Evolutionary conservation across 2,329 filamentous ascomycete genomes (phyloP).

Genomic region (Geosmithia morbida): DNA sequence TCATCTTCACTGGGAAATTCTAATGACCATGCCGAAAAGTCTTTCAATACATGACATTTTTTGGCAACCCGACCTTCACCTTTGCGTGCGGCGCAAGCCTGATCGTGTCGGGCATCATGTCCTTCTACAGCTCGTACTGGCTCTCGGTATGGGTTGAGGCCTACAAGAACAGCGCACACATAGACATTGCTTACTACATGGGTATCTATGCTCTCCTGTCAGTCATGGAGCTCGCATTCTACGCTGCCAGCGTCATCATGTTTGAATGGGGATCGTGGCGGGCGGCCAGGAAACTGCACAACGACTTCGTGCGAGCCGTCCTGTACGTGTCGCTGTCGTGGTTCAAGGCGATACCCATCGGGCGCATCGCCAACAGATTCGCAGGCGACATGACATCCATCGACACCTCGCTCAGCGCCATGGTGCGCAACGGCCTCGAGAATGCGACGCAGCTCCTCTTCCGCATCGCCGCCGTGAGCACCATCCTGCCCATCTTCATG

Average conservation of each 20-base stretch:
- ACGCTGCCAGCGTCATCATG: slow-evolving; percentile 24
- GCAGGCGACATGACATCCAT: slow-evolving; percentile 42
- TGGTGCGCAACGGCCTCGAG: slow-evolving; percentile 28
- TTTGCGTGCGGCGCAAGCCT: slow-evolving; percentile 21
- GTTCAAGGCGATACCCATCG: slow-evolving; percentile 38
- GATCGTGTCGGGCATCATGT: slow-evolving; percentile 24
- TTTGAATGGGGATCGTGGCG: slow-evolving; percentile 42
- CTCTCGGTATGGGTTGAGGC: slow-evolving; percentile 39
- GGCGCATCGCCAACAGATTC: slow-evolving; percentile 39
- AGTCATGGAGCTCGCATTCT: slow-evolving; percentile 25
- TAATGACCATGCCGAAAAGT: slow-evolving; percentile 11
- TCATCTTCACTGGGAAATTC: neutral
- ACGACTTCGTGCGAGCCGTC: slow-evolving; percentile 33
- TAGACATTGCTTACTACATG: slow-evolving; percentile 35
- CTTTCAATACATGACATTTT: slow-evolving; percentile 36
- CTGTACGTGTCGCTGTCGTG: slow-evolving; percentile 40
- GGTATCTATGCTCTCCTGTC: slow-evolving; percentile 34
- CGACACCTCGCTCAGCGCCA: slow-evolving; percentile 29
- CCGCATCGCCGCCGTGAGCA: slow-evolving; percentile 29
- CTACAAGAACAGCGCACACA: slow-evolving; percentile 25
- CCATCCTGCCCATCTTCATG: slow-evolving; percentile 37
- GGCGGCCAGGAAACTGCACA: slow-evolving; percentile 38
- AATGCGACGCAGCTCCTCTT: slow-evolving; percentile 26
- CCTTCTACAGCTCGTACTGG: slow-evolving; percentile 30
- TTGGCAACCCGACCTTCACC: slow-evolving; percentile 29